Base-by-base conservation (phyloP, 495 filamentous ascomycete genomes). In the Neurospora sp. region DNA sequence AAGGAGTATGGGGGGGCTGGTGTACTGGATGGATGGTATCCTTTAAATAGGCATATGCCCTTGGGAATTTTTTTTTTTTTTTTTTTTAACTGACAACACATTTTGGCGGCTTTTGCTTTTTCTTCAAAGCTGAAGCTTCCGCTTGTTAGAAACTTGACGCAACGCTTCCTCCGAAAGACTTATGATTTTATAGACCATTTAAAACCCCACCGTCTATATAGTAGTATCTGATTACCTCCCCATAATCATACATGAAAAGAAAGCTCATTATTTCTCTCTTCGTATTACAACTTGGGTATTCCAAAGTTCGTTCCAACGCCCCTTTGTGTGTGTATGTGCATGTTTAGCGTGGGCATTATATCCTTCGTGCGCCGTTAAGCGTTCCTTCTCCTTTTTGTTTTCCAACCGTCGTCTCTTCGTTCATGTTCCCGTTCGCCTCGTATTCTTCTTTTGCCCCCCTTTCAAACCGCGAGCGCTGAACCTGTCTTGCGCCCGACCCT, bases 231-330 rank as follows among this genome's bases (percentile, higher is more conserved):
- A 46, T 59, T 61, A n/a, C 16, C 14, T 37, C 38, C 18, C 48
- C 39, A 18, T 70, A 70, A 20, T 72, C 69, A 44, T 76, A 74
- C 38, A 69, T 71, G 37, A 16, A 42, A 16, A 38, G 53, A 65
- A 65, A 65, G 27, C 22, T 3, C 2, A 35, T 18, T 35, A 65
- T 14, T 65, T 65, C 14, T 35, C 61, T 40, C 61, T 46, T 39
- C 68, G 16, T 72, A 75, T 75, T 73, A 78, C 69, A 77, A 76
- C 71, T 74, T 40, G 74, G 74, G 75, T 77, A 78, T 75, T 16
- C 27, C 14, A 76, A 70, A 68, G 39, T 74, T 72, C 27, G 27
- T 27, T 65, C 75, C 70, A 78, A 78, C 77, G 75, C 75, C 75
- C 39, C 48, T 38, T 39, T 35, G 16, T 65, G 44, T 22, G 22